Evolutionary conservation across 768 basidiomycete species (phyloP), one percentile per base, ranked within the genome.

Genomic region (Candolleomyces aberdarensis): DNA sequence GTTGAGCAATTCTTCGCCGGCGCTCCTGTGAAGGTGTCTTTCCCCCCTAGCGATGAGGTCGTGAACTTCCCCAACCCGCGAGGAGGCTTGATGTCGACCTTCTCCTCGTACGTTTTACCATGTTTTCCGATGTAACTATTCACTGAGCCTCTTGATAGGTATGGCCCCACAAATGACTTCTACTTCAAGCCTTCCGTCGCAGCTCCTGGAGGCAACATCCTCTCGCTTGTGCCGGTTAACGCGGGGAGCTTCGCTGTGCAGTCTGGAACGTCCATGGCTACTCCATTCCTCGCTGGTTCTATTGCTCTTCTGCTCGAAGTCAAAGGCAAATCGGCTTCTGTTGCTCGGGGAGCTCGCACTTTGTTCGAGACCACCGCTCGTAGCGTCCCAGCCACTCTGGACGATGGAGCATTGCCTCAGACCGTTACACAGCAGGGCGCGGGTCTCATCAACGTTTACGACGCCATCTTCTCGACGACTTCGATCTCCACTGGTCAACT

Each of bases 151-250:
- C 26, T 50, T 22, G 22, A 54, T 13, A 78, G 79, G 54, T 85
- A 82, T 59, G 87, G 87, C 1, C 86, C 86, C 1, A 78, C 83
- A 4, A 81, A 85, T 66, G 85, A 88, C 65, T 75, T 85, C 63
- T 79, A 73, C 73, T 81, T 82, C 76, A 84, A 84, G 57, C 83
- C 84, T 10, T 75, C 82, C 11, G 67, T 85, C 56, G 73, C 82
- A 31, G 80, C 83, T 5, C 83, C 83, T 0, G 84, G 84, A 10
- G 82, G 82, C 0, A 78, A 80, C 66, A 82, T 83, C 53, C 65
- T 83, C 26, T 81, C 80, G 0, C 81, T 82, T 1, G 67, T 75
- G 32, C 82, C 81, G 3, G 66, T 76, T 29, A 70, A 76, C 7
- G 65, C 76, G 7, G 81, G 79, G 10, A 67, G 66, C 26, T 82